These are phyloP conservation scores for Vickermania spadyakhi DNA, from an alignment of 208 protist genomes.

Conservation along the genomic window DNA sequence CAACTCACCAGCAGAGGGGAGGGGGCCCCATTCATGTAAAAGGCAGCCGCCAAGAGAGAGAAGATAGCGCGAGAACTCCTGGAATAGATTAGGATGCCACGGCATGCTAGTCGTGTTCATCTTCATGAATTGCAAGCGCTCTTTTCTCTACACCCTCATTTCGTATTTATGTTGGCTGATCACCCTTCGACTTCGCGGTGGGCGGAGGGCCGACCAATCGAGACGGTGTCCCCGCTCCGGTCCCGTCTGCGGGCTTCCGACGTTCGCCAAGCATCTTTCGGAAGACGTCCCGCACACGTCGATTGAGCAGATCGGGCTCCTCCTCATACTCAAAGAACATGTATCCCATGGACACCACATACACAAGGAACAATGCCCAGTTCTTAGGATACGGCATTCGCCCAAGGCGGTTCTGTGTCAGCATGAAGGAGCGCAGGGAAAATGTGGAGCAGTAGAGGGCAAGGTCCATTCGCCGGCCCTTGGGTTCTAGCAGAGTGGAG, in stretches of 20 bases:
- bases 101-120: no score
- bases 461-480: slow-evolving; percentile 72
- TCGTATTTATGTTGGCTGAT: neutral
- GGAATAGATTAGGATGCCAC: no score
- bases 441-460: slow-evolving; percentile 77
- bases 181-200: slow-evolving; percentile 4
- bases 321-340: slow-evolving; percentile 77
- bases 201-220: neutral
- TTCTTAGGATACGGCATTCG: slow-evolving; percentile 65
- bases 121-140: no score
- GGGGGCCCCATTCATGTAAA: no score
- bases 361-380: slow-evolving; percentile 53
- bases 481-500: slow-evolving; percentile 69
- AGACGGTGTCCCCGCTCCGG: neutral
- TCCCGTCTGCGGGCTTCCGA: slow-evolving; percentile 9
- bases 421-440: slow-evolving; percentile 64
- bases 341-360: slow-evolving; percentile 61
- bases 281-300: slow-evolving; percentile 37
- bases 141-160: slow-evolving; percentile 1
- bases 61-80: no score
- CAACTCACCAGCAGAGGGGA: no score
- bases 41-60: no score
- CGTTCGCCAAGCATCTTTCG: slow-evolving; percentile 27
- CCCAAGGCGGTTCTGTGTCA: slow-evolving; percentile 67
- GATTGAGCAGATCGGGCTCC: slow-evolving; percentile 49